Evolutionary conservation across 2,329 filamentous ascomycete species (phyloP).

Genomic region (Talaromyces sp.): DNA sequence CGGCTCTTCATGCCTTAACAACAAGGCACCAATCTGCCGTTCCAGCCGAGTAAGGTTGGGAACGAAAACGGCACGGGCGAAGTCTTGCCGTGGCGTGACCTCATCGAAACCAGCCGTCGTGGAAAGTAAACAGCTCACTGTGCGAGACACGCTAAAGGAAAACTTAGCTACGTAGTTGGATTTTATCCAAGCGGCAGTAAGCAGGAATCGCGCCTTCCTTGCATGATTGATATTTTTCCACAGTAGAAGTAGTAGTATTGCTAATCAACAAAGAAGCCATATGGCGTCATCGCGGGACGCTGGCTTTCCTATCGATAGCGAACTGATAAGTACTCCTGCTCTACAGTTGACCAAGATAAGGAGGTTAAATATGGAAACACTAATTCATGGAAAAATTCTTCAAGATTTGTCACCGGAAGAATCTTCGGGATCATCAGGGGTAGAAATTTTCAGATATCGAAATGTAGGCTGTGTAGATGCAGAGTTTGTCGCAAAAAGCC

Average conservation of each 20-base stretch:
- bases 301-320: neutral
- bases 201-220: neutral
- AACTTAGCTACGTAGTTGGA: neutral
- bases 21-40: neutral
- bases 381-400: neutral
- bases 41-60: neutral
- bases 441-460: neutral
- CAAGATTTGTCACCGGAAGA: neutral
- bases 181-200: neutral
- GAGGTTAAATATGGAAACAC: neutral
- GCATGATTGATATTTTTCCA: neutral
- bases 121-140: neutral
- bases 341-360: neutral
- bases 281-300: conserved; percentile 14
- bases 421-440: conserved; percentile 8
- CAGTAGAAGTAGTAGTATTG: neutral
- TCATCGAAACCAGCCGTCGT: neutral
- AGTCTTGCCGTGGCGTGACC: conserved; percentile 4
- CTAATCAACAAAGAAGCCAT: neutral
- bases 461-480: neutral
- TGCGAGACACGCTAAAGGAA: neutral
- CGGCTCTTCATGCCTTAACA: too few relatives aligned
- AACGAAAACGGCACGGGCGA: conserved; percentile 9
- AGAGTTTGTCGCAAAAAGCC: conserved; percentile 3
- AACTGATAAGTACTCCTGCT: neutral